Evolutionary conservation across 1,139 yeast genomes (phyloP), one percentile per base, ranked within the genome.

Genomic region (Candida freyschussii): DNA sequence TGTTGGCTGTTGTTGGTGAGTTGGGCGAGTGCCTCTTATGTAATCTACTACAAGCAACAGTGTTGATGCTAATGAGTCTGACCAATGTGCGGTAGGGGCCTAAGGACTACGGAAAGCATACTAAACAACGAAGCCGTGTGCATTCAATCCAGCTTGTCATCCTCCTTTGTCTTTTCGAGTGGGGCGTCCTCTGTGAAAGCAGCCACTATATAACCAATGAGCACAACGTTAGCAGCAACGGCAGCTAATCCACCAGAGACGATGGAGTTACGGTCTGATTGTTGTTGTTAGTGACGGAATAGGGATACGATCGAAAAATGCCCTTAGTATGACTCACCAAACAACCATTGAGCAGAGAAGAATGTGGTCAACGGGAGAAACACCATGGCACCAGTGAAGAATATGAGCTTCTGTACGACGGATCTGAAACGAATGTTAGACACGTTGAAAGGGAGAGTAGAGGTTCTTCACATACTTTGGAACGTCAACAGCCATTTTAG

Each of bases 241-340:
- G 97, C 97, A 20, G 96, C 95, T 13, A 79, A 55, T 5, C 96
- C 96, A 21, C 98, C 98, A 34, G 95, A 82, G 29, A 80, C 63
- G 12, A 87, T 62, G 5, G 95, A 74, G 50, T 75, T 83, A 15
- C 37, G 28, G 19, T 26, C 39, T 32, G n/a, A 13, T 5, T n/a
- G n/a, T n/a, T n/a, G n/a, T n/a, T n/a, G n/a, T n/a, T 7, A n/a
- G n/a, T n/a, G n/a, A n/a, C n/a, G n/a, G n/a, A n/a, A n/a, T n/a
- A n/a, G n/a, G n/a, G n/a, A n/a, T n/a, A n/a, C n/a, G n/a, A 12
- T 19, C 4, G 25, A 7, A 11, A n/a, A n/a, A n/a, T n/a, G n/a
- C n/a, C n/a, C n/a, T n/a, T n/a, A n/a, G 7, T 14, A 6, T 8
- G 4, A 47, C 53, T 33, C 26, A 50, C 65, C 47, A 20, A 67